Evolutionary conservation across 345 rosid genomes (phyloP).

Genomic region (Passiflora organensis): DNA sequence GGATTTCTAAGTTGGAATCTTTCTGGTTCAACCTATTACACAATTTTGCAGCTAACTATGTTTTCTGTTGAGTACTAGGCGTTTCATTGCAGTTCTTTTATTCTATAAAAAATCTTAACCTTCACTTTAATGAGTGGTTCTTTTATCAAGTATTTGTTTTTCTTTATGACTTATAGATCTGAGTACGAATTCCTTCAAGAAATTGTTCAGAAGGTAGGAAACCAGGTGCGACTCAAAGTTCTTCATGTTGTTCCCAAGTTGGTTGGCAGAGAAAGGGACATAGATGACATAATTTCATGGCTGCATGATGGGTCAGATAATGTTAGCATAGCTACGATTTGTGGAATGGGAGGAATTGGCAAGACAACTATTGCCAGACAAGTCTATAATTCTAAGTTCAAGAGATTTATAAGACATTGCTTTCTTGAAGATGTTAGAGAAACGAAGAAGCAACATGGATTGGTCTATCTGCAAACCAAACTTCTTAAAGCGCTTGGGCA

Average conservation of each 20-base stretch:
- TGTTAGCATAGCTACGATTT: background rate
- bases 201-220: no score
- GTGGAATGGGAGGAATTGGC: conserved; percentile 11
- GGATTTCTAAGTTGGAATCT: background rate
- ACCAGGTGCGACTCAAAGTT: no score
- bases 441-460: no score
- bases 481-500: no score
- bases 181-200: background rate
- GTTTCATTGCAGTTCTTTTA: background rate
- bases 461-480: no score
- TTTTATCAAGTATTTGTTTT: background rate
- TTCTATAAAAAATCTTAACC: no score
- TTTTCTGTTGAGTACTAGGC: background rate
- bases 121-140: background rate
- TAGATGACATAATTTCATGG: no score
- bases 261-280: background rate
- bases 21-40: no score
- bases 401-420: background rate
- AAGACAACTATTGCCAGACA: conserved; percentile 3
- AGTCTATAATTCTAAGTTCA: background rate
- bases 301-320: background rate
- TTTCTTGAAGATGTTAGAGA: conserved; percentile 10
- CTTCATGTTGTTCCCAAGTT: background rate
- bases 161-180: no score
- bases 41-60: no score